Conservation (phyloP, 73 alveolate genomes). For the Tetrahymena thermophila region DNA sequence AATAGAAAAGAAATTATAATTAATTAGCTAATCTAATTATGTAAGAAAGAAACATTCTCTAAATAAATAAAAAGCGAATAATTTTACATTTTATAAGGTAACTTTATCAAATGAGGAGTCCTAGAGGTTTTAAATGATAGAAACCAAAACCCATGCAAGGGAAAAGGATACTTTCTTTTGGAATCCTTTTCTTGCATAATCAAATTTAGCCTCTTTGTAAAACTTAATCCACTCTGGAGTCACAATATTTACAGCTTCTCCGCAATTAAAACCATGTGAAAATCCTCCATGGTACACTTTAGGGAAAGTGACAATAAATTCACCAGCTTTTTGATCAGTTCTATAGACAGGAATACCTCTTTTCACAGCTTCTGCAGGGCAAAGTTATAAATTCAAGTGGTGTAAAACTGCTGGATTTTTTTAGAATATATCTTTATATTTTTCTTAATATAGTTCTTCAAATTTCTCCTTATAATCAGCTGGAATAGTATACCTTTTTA, state of each 20-base stretch:
- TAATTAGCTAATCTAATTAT: background rate
- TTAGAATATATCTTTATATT: conserved; percentile 41
- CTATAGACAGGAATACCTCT: conserved; percentile 55
- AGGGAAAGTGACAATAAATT: conserved; percentile 65
- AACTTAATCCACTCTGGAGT: conserved; percentile 62
- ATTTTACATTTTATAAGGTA: background rate
- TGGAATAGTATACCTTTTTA: conserved; percentile 64
- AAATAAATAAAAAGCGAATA: background rate
- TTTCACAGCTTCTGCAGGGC: conserved; percentile 52
- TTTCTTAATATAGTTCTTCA: conserved; percentile 48
- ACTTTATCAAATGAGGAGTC: background rate
- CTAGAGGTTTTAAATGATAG: conserved; percentile 9
- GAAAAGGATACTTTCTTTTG: conserved; percentile 7
- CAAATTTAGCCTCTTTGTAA: conserved; percentile 13
- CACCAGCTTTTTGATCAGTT: conserved; percentile 72
- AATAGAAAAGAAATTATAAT: background rate
- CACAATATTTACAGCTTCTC: conserved; percentile 75
- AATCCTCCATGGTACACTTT: conserved; percentile 77
- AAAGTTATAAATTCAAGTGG: conserved; percentile 57
- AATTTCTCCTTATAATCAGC: conserved; percentile 55
- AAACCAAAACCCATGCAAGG: conserved; percentile 2
- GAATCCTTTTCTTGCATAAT: conserved; percentile 21
- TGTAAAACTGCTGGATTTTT: conserved; percentile 61
- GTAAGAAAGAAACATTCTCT: too few species aligned
- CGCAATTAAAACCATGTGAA: conserved; percentile 62